Evolutionary conservation across 2,329 filamentous ascomycete genomes (phyloP).

Genomic region (Aspergillus aculeatinus): DNA sequence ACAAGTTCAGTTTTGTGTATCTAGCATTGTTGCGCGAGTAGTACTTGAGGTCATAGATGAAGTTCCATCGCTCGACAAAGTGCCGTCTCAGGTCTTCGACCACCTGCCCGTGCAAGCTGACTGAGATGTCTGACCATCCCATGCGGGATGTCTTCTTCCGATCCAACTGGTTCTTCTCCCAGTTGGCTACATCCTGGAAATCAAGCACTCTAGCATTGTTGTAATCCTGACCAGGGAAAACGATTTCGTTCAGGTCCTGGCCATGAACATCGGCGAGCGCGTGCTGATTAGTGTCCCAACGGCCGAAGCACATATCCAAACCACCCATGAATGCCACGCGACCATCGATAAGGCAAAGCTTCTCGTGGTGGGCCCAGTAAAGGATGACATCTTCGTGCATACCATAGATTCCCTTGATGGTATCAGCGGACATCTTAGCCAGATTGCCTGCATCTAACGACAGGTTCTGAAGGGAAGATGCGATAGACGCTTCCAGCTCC

Average conservation of each 20-base stretch:
- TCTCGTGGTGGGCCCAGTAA: constrained; percentile 94
- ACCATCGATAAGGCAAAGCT: constrained; percentile 80
- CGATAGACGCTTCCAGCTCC: constrained; percentile 60
- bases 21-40: constrained; percentile 53
- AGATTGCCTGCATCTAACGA: constrained; percentile 55
- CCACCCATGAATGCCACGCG: constrained; percentile 85
- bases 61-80: constrained; percentile 89
- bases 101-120: constrained; percentile 73
- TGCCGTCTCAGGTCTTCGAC: constrained; percentile 73
- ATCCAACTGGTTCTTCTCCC: constrained; percentile 83
- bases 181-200: constrained; percentile 73
- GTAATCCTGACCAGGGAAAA: constrained; percentile 90
- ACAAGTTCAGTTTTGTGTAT: constrained; percentile 45
- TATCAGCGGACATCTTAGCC: constrained; percentile 68
- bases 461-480: constrained; percentile 56
- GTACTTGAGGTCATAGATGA: constrained; percentile 84
- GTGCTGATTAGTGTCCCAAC: constrained; percentile 87
- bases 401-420: constrained; percentile 77
- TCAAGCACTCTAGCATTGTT: constrained; percentile 86
- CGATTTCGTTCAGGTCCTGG: constrained; percentile 67
- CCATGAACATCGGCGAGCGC: constrained; percentile 82
- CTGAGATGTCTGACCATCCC: constrained; percentile 87
- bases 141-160: constrained; percentile 77
- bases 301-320: constrained; percentile 81
- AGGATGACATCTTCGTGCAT: constrained; percentile 76